These are phyloP conservation scores for Leishmania turanica DNA, from an alignment of 208 protist species.

Conservation along the genomic window DNA sequence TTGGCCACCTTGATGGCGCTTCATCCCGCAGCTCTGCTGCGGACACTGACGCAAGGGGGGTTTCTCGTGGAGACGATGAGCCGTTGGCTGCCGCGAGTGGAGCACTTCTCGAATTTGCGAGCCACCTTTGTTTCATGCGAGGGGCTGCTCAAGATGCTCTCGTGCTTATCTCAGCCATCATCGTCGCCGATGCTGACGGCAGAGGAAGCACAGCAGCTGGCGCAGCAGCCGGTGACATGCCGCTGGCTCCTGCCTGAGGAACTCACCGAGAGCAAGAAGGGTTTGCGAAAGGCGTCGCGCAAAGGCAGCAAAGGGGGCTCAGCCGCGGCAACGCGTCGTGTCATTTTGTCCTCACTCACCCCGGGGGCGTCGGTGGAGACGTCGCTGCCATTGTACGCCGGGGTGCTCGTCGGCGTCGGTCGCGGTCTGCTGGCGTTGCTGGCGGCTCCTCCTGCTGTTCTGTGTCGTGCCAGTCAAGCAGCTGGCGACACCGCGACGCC, in stretches of 20 bases:
- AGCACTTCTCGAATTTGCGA: conserved; percentile 27
- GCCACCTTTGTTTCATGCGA: conserved; percentile 40
- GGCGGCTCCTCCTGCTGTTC: not conserved
- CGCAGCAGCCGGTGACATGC: conserved; percentile 26
- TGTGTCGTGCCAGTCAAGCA: conserved; percentile 11
- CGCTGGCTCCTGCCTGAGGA: conserved; percentile 26
- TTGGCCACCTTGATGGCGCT: conserved; percentile 51
- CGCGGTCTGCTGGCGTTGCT: conserved; percentile 29
- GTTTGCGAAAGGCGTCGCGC: not conserved
- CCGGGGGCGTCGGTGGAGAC: conserved; percentile 15
- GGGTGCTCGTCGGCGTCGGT: conserved; percentile 22
- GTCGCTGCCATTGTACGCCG: conserved; percentile 25
- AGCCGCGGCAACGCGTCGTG: not conserved
- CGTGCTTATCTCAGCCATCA: conserved; percentile 9
- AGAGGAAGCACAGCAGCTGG: conserved; percentile 22
- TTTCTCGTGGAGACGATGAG: conserved; percentile 43
- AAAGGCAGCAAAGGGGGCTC: not conserved
- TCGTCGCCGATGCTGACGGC: conserved; percentile 1
- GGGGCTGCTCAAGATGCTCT: conserved; percentile 43
- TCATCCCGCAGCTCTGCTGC: conserved; percentile 47
- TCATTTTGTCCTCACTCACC: conserved; percentile 2
- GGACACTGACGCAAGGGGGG: conserved; percentile 33
- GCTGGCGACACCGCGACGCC: conserved; percentile 5
- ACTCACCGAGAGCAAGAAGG: not conserved
- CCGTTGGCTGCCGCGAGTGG: conserved; percentile 51